Evolutionary conservation across 371 early-diverging fungal genomes (phyloP), one percentile per base, ranked within the genome.

Genomic region (Mortierella sp.): DNA sequence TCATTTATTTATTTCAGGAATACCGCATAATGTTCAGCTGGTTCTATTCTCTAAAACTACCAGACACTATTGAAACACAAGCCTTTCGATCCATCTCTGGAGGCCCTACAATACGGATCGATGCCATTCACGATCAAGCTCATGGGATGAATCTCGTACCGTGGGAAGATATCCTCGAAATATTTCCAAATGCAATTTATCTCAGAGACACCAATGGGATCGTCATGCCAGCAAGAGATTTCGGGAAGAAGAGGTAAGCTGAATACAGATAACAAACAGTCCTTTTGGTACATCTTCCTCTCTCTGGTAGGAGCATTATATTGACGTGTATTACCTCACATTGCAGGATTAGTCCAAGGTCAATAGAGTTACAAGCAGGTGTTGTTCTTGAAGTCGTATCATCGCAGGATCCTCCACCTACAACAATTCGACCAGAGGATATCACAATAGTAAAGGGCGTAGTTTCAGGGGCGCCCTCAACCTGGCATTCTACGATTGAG

Each of bases 361-460:
- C 74, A 10, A 64, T 74, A 50, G 63, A 68, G n/a, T 43, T 74
- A 11, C 74, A 63, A 36, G 15, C 74, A 11, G 68, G 68, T 32
- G 74, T 67, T 8, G 74, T 74, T 24, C 64, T 74, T 0, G 67
- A 67, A 58, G 74, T 74, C 11, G 68, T 74, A 11, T 74, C 74
- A 15, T 32, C 47, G 13, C 38, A 63, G 13, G 68, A 74, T 50
- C 7, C 21, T 13, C 74, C 74, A 9, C 74, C 68, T 7, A 58
- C 21, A 0, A 68, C 68, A 3, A 28, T 52, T 19, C 11, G 55
- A 4, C 71, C 71, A 16, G 65, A 57, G 28, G 65, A 60, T n/a
- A 65, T 71, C 10, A 22, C 13, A 36, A 71, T 21, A 40, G 28
- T 50, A 16, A 33, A 62, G 3, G 71, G 58, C 16, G 32, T 57